Conservation (phyloP, 2,329 filamentous ascomycete species). For the Biscogniauxia sp. region DNA sequence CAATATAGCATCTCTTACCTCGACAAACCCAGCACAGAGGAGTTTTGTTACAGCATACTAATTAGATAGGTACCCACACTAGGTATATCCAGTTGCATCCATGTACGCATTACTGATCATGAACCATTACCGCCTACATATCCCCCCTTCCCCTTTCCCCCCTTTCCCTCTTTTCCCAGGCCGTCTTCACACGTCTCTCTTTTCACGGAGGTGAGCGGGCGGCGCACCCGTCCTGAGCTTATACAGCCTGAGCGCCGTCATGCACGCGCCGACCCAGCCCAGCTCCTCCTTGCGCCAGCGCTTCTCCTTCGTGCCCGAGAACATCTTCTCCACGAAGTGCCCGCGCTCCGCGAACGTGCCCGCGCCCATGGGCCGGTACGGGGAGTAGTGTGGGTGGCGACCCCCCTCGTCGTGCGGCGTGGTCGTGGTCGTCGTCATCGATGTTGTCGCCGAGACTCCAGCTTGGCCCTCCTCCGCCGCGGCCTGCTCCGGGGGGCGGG, state of each 20-base stretch:
- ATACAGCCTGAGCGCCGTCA: slow-evolving; percentile 37
- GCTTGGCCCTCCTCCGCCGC: no score
- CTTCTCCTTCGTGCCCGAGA: slow-evolving; percentile 23
- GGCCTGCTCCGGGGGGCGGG: not conserved
- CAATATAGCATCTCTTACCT: no score
- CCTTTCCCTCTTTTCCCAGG: not conserved
- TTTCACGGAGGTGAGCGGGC: slow-evolving; percentile 10
- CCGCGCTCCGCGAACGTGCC: slow-evolving; percentile 15
- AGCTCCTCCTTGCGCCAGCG: slow-evolving; percentile 43
- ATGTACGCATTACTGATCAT: no score
- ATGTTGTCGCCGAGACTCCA: not conserved
- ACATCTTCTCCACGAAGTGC: slow-evolving; percentile 32
- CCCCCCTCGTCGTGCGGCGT: slow-evolving; percentile 6
- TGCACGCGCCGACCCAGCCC: slow-evolving; percentile 47
- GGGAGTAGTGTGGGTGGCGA: slow-evolving; percentile 3
- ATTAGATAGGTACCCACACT: no score
- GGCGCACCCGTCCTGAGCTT: slow-evolving; percentile 26
- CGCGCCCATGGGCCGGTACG: not conserved
- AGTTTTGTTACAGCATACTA: no score
- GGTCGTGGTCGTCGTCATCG: slow-evolving; percentile 3
- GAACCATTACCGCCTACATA: no score
- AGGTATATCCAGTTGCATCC: no score
- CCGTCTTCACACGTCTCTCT: slow-evolving; percentile 12
- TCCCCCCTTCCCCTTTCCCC: no score
- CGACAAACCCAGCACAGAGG: no score